Evolutionary conservation across 257 asterid genomes (phyloP).

Genomic region (Euphrasia confusa): DNA sequence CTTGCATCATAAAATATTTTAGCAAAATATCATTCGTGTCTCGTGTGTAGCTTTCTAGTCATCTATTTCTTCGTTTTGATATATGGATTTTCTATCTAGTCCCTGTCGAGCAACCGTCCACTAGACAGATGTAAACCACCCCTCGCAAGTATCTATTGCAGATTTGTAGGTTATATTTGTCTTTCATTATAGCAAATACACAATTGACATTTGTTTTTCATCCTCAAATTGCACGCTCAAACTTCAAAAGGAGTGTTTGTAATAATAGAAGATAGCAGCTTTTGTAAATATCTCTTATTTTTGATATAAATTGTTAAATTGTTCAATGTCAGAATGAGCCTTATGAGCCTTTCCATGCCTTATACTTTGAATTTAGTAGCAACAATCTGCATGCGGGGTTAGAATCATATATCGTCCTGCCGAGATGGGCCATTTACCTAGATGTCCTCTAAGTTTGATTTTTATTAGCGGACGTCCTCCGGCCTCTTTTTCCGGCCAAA

Average conservation of each 20-base stretch:
- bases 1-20: neutral
- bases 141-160: neutral
- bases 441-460: too few species aligned
- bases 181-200: neutral
- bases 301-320: neutral
- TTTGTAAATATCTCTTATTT: neutral
- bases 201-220: neutral
- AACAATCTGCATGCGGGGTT: too few species aligned
- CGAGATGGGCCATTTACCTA: too few species aligned
- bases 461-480: too few species aligned
- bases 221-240: neutral
- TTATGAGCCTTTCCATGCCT: too few species aligned
- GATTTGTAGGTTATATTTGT: neutral
- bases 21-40: neutral
- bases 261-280: neutral
- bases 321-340: too few species aligned
- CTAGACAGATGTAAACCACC: neutral
- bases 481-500: too few species aligned
- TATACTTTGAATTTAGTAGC: too few species aligned
- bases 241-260: neutral
- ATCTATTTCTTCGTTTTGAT: neutral
- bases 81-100: neutral
- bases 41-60: neutral
- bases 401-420: too few species aligned
- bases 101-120: neutral